Conservation (phyloP, 345 rosid genomes). For the Eucalyptus polybractea region DNA sequence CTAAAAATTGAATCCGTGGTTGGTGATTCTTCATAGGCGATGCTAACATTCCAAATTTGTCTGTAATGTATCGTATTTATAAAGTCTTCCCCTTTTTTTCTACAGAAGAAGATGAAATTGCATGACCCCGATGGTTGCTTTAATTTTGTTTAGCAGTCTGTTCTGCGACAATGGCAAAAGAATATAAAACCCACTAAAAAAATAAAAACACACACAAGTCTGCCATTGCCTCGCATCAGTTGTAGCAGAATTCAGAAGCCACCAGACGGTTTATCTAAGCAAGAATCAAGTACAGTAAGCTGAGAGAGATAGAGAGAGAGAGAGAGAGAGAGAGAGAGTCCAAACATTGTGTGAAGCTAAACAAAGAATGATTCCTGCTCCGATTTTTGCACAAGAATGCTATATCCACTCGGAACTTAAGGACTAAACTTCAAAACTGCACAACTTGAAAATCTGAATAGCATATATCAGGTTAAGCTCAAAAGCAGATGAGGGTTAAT, state of each 20-base stretch:
- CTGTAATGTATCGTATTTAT: background rate
- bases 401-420: background rate
- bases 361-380: background rate
- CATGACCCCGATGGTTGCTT: background rate
- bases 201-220: background rate
- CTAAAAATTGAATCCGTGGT: background rate
- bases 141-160: background rate
- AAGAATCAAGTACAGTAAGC: background rate
- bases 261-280: background rate
- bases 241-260: background rate
- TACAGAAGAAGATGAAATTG: background rate
- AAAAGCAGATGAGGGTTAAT: background rate
- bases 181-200: background rate
- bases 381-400: background rate
- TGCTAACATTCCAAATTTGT: background rate
- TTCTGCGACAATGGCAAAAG: background rate
- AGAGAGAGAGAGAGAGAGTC: background rate
- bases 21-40: background rate
- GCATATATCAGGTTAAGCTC: background rate
- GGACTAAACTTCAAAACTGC: background rate
- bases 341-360: background rate
- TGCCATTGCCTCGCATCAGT: background rate
- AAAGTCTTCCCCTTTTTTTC: background rate
- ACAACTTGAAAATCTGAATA: background rate
- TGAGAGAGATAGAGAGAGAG: background rate